Evolutionary conservation across 257 asterid genomes (phyloP).

Genomic region (Hygrophila difformis): DNA sequence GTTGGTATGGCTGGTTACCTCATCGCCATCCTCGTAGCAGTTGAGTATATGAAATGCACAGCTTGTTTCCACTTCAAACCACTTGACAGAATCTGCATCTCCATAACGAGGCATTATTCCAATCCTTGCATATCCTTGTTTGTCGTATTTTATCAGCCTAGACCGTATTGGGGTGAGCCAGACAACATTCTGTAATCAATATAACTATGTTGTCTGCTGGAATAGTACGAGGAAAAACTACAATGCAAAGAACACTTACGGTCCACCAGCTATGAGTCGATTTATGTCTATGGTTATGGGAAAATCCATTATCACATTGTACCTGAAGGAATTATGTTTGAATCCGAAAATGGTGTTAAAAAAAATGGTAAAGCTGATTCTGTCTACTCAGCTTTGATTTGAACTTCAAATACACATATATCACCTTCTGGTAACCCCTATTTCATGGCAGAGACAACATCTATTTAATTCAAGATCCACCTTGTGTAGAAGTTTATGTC

Average conservation of each 20-base stretch:
- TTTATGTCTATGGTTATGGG: constrained; percentile 43
- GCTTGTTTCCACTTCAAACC: constrained; percentile 65
- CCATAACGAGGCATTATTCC: constrained; percentile 87
- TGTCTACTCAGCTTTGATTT: too few relatives aligned
- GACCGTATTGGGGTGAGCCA: background rate
- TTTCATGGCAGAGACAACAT: constrained; percentile 60
- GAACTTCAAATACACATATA: background rate
- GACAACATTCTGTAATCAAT: too few relatives aligned
- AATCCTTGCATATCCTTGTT: constrained; percentile 45
- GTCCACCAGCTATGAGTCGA: constrained; percentile 48
- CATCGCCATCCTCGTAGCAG: constrained; percentile 51
- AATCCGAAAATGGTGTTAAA: too few relatives aligned
- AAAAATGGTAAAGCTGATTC: too few relatives aligned
- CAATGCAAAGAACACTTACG: constrained; percentile 33
- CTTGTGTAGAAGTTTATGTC: constrained; percentile 43
- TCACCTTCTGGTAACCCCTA: constrained; percentile 50
- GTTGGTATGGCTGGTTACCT: constrained; percentile 24
- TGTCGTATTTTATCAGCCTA: constrained; percentile 45
- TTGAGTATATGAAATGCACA: constrained; percentile 57
- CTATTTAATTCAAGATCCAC: constrained; percentile 48
- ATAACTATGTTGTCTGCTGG: too few relatives aligned
- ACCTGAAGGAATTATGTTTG: constrained; percentile 33
- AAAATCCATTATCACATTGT: constrained; percentile 59
- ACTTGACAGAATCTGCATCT: constrained; percentile 43
- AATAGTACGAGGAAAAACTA: background rate